phyloP scores from a whole-genome alignment of 2,329 filamentous ascomycete genomes.

The Nemania serpens region DNA sequence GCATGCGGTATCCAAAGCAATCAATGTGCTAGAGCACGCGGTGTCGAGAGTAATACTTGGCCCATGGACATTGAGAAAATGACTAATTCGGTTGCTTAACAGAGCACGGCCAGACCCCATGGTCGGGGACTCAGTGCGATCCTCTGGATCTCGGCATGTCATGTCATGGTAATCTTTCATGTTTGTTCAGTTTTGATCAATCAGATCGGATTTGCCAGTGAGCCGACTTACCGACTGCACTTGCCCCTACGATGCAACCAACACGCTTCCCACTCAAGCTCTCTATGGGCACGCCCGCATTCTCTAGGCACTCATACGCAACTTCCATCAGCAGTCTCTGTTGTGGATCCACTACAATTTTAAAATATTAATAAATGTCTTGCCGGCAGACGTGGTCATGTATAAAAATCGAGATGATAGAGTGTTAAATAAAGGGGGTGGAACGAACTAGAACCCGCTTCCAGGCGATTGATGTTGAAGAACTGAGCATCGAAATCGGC shows the following conservation, averaged over 20 bases:
- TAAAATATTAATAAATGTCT: too few relatives aligned
- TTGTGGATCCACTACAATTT: constrained; percentile 29
- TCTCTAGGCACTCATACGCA: constrained; percentile 22
- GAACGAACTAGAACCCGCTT: constrained; percentile 13
- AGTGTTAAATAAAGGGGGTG: too few relatives aligned
- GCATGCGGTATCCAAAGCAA: constrained; percentile 37
- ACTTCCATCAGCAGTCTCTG: constrained; percentile 25
- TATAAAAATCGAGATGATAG: too few relatives aligned
- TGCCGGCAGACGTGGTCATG: too few relatives aligned
- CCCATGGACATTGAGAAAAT: constrained; percentile 41
- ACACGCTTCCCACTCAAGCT: not conserved
- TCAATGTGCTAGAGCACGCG: constrained; percentile 40
- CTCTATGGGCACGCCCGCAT: constrained; percentile 17
- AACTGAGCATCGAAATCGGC: constrained; percentile 44
- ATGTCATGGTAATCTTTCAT: constrained; percentile 16
- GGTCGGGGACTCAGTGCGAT: constrained; percentile 28
- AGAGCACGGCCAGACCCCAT: constrained; percentile 33
- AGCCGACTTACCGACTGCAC: constrained; percentile 6
- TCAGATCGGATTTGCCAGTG: not conserved
- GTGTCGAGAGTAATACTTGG: constrained; percentile 41
- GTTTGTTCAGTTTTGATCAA: too few relatives aligned
- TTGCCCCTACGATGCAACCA: constrained; percentile 15
- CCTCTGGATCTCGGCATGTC: constrained; percentile 23
- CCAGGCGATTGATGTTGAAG: constrained; percentile 28
- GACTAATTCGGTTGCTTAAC: constrained; percentile 40